Base-by-base conservation (phyloP, 2,329 filamentous ascomycete species). In the Aspergillus sp. region DNA sequence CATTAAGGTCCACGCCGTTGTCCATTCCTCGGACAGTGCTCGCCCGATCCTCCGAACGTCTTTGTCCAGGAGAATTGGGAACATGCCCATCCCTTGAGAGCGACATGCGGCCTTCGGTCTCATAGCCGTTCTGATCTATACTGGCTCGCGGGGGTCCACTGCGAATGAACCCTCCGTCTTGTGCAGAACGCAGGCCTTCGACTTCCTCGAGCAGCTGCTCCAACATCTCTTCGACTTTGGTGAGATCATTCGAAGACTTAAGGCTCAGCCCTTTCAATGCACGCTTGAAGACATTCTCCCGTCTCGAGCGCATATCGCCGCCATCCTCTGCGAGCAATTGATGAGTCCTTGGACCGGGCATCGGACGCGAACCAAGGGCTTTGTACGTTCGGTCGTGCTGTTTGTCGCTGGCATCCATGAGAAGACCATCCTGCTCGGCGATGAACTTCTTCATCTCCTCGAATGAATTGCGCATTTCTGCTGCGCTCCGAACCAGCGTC, bases 391-490 rank as follows among this genome's bases (percentile, higher is more conserved):
- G 79, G 42, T 94, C 86, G 8, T 89, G 89, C 52, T 89, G 85
- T 49, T 84, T 82, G 48, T 88, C 80, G n/a, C 84, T 82, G 41
- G 83, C 80, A 24, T 82, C 80, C 60, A 95, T 85, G 51, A 96
- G 82, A 51, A 86, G 74, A 37, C 85, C 84, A 52, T 95, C 89
- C 39, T 93, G 89, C 44, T 93, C 82, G 30, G 82, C 81, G 40
- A 98, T 82, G 52, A 93, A 81, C 43, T 80, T 82, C 68, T 91
- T 95, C 72, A 98, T 83, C 49, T 94, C 88, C 44, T 93, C 85
- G 53, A 96, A 93, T 1, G 86, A 93, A 47, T 84, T 93, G 43
- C 89, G 85, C 88, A 96, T 96, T 61, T 98, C 91, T 8, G 91
- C 81, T 3, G 91, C 89, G 34, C 86, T 88, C 38, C 89, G 81